Evolutionary conservation across 306 rosid species (phyloP).

Genomic region (Pterocarpus santalinus): DNA sequence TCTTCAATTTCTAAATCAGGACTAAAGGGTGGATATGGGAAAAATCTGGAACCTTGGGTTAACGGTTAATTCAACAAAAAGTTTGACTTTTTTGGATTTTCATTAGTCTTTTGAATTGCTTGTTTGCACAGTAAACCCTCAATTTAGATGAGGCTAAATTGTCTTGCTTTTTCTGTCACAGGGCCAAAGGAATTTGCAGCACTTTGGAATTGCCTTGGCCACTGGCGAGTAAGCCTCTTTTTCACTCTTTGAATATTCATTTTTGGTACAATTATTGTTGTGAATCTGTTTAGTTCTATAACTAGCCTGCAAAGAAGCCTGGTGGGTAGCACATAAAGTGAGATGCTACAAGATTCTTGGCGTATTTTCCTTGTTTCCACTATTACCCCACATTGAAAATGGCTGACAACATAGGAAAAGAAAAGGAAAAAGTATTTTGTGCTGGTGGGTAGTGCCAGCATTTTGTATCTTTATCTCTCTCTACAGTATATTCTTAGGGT

Average conservation of each 20-base stretch:
- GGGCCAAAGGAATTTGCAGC: constrained; percentile 85
- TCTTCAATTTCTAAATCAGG: not conserved
- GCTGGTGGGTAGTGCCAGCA: too few species aligned
- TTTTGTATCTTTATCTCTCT: too few species aligned
- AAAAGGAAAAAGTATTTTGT: too few species aligned
- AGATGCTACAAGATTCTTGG: constrained; percentile 16
- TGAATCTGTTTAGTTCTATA: not conserved
- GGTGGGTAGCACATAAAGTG: not conserved
- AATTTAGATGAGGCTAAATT: not conserved
- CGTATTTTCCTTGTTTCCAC: not conserved
- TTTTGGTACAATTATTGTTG: not conserved
- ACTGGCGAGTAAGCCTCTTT: constrained; percentile 78
- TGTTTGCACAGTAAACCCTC: not conserved
- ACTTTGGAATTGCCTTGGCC: constrained; percentile 85
- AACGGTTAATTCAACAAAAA: not conserved
- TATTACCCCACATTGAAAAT: too few species aligned
- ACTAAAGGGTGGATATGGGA: not conserved
- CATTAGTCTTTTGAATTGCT: constrained; percentile 32
- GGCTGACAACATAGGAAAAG: too few species aligned
- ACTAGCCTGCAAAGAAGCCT: not conserved
- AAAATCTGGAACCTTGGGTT: not conserved
- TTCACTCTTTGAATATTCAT: not conserved
- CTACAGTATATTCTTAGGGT: too few species aligned
- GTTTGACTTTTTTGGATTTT: not conserved
- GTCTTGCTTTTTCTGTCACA: constrained; percentile 40